Percentiles rank a stretch among this genome's conserved stretches.
Evolutionary conservation across 441 rosid species (phyloP).

Genomic region (Pelargonium citronellum): DNA sequence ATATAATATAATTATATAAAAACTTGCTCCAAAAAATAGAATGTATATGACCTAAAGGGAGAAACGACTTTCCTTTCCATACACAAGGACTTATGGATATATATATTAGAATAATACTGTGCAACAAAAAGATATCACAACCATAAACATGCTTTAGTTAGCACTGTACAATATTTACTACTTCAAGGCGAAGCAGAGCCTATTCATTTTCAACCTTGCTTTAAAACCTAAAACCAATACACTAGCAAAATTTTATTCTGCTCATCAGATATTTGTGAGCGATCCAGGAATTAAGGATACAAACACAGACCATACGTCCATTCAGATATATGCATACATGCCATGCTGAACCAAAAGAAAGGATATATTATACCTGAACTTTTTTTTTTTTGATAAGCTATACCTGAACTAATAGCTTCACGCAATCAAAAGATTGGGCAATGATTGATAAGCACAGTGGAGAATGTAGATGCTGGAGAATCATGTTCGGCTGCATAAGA

Average conservation of each 20-base stretch:
- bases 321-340: too few relatives aligned
- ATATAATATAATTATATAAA: too few relatives aligned
- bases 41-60: not conserved
- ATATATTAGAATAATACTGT: not conserved
- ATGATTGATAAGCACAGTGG: conserved; percentile 11
- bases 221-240: too few relatives aligned
- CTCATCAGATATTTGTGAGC: too few relatives aligned
- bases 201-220: too few relatives aligned
- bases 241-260: too few relatives aligned
- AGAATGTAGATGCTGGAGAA: not conserved
- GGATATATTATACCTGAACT: conserved; percentile 16
- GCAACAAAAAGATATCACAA: not conserved
- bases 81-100: not conserved
- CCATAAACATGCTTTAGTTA: not conserved
- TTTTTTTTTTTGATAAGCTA: too few relatives aligned
- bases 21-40: not conserved
- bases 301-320: too few relatives aligned
- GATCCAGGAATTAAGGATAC: too few relatives aligned
- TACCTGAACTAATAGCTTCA: conserved; percentile 21
- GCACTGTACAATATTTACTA: not conserved
- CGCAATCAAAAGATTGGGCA: conserved; percentile 13
- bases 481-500: conserved; percentile 15
- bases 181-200: too few relatives aligned
- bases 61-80: too few relatives aligned
- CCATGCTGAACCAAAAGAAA: not conserved